Evolutionary conservation across 352 stramenopile genomes (phyloP).

Genomic region (Phytophthora foliorum): DNA sequence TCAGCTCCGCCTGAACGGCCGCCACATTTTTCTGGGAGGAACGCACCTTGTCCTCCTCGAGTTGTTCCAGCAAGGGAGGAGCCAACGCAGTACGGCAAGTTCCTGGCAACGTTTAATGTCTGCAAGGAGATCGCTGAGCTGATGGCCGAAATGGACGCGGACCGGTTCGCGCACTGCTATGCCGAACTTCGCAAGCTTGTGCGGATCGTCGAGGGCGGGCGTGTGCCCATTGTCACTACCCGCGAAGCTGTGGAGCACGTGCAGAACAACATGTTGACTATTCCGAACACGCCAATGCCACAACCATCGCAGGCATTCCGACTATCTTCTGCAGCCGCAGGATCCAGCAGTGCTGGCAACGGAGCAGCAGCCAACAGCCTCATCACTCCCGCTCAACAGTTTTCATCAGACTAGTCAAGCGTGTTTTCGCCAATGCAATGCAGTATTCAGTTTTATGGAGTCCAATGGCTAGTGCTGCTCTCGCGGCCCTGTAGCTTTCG

Average conservation of each 20-base stretch:
- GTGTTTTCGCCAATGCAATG: background rate
- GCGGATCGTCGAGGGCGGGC: constrained; percentile 25
- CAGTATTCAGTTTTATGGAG: background rate
- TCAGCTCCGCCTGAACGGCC: background rate
- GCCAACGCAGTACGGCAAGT: constrained; percentile 37
- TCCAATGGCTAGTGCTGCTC: constrained; percentile 1
- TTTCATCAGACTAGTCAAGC: constrained; percentile 9
- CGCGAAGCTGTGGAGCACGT: constrained; percentile 31
- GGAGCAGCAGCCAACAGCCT: constrained; percentile 21
- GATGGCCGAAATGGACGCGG: constrained; percentile 33
- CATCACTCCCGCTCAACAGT: constrained; percentile 13
- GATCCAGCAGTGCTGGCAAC: constrained; percentile 1
- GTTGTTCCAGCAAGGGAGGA: background rate
- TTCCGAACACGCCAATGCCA: constrained; percentile 19
- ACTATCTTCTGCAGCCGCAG: background rate
- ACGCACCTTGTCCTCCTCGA: background rate
- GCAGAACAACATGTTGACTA: constrained; percentile 16
- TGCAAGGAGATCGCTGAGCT: constrained; percentile 39
- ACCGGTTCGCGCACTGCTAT: constrained; percentile 21
- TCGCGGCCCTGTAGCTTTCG: background rate
- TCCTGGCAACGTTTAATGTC: constrained; percentile 36
- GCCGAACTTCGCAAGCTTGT: constrained; percentile 36
- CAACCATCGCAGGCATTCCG: constrained; percentile 18
- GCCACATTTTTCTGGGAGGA: constrained; percentile 12
- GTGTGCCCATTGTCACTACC: constrained; percentile 28